A percentile compares a stretch with the other conserved stretches of the same genome.
Evolutionary conservation across 192 early-diverging fungal species (phyloP).

Genomic region (Paraglomus brasilianum): DNA sequence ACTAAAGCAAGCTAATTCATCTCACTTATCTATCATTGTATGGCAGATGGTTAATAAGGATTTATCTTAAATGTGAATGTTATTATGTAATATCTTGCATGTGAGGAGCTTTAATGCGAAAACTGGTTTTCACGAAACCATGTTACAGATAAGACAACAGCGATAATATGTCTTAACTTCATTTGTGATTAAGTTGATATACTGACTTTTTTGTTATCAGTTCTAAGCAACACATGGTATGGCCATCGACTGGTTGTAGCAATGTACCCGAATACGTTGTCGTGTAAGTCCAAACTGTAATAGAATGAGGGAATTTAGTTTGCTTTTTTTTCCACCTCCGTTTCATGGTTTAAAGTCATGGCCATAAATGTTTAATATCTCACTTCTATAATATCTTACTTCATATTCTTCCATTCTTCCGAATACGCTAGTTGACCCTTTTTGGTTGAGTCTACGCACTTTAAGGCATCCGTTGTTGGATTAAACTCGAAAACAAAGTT

Average conservation of each 20-base stretch:
- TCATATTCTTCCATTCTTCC: conserved; percentile 80
- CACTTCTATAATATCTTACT: conserved; percentile 39
- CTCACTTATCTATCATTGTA: no score
- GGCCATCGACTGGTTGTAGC: not conserved
- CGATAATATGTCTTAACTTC: no score
- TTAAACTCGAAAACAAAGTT: conserved; percentile 58
- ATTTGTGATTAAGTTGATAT: no score
- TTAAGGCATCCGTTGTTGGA: conserved; percentile 77
- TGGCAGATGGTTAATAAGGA: no score
- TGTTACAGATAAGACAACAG: no score
- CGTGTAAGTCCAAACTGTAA: conserved; percentile 97
- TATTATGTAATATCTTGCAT: no score
- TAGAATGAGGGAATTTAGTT: conserved; percentile 79
- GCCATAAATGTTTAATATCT: not conserved
- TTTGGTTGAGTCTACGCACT: conserved; percentile 65
- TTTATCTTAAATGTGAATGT: no score
- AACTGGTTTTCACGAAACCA: no score
- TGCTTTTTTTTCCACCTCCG: conserved; percentile 56
- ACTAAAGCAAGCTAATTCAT: no score
- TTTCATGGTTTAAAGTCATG: not conserved
- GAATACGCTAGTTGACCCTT: conserved; percentile 80
- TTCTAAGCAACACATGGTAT: no score
- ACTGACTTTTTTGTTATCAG: no score
- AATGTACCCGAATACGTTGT: conserved; percentile 76
- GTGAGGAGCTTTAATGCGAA: no score